phyloP scores from a whole-genome alignment of 2,329 filamentous ascomycete species.

The Arachnomyces sp. region DNA sequence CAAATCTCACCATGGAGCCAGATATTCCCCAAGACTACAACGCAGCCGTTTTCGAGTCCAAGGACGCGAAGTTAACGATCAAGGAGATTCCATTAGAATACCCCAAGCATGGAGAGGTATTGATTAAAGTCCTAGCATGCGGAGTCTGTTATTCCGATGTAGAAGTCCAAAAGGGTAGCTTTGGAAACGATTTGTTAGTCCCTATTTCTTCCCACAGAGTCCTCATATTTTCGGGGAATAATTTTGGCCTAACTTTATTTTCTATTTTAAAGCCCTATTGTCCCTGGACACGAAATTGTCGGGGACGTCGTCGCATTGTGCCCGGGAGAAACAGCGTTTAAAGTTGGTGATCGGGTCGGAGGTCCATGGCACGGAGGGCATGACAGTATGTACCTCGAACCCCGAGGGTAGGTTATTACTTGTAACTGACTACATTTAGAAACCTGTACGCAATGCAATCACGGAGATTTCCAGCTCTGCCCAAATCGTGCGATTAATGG shows the following conservation, averaged over 20 bases:
- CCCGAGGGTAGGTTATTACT: not conserved
- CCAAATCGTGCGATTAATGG: conserved; percentile 58
- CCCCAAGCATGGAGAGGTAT: conserved; percentile 52
- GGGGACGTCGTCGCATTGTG: conserved; percentile 59
- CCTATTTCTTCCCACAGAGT: conserved; percentile 2
- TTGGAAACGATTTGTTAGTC: conserved; percentile 47
- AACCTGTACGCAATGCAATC: conserved; percentile 56
- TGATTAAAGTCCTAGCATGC: conserved; percentile 65
- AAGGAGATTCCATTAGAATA: conserved; percentile 52
- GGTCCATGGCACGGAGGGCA: conserved; percentile 60
- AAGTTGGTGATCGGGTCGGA: conserved; percentile 60
- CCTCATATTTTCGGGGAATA: not conserved
- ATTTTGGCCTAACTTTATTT: too few species aligned
- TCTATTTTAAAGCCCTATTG: conserved; percentile 40
- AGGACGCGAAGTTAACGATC: conserved; percentile 47
- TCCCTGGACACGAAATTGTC: conserved; percentile 66
- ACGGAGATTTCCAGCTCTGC: conserved; percentile 62
- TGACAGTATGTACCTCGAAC: conserved; percentile 16
- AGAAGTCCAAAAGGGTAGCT: conserved; percentile 39
- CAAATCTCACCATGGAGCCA: conserved; percentile 2
- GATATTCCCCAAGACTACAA: conserved; percentile 58
- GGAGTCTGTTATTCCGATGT: conserved; percentile 64
- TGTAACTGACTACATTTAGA: conserved; percentile 30
- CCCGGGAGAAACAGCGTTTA: conserved; percentile 45
- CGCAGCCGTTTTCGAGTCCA: conserved; percentile 53